phyloP scores from a whole-genome alignment of 306 rosid genomes.

The Potentilla sterilis region DNA sequence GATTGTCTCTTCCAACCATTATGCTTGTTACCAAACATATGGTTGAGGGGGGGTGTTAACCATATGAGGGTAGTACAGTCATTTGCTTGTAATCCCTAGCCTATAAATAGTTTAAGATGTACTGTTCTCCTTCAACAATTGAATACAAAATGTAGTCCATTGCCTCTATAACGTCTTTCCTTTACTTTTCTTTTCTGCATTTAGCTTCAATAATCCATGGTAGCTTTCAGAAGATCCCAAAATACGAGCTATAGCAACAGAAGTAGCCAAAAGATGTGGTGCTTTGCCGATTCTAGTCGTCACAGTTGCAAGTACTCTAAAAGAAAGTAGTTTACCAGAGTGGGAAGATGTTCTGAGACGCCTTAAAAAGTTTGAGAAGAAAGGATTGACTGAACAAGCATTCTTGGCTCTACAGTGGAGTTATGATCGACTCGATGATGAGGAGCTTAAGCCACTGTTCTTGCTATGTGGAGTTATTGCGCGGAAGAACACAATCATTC shows the following conservation, averaged over 20 bases:
- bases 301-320: neutral
- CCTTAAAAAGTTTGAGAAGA: neutral
- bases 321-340: neutral
- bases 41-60: too few species aligned
- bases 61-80: too few species aligned
- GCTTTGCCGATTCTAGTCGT: neutral
- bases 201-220: too few species aligned
- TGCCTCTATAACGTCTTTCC: too few species aligned
- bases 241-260: neutral
- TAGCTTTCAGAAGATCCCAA: too few species aligned
- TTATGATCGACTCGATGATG: neutral
- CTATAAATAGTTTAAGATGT: too few species aligned
- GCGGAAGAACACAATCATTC: neutral
- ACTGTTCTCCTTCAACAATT: too few species aligned
- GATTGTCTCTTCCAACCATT: too few species aligned
- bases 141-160: too few species aligned
- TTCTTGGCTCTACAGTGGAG: neutral
- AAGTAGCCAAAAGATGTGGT: neutral
- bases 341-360: neutral
- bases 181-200: too few species aligned
- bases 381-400: neutral
- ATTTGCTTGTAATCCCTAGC: too few species aligned
- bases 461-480: neutral
- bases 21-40: too few species aligned
- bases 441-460: neutral